phyloP scores from a whole-genome alignment of 2,329 filamentous ascomycete genomes.

The Albifimbria verrucaria region DNA sequence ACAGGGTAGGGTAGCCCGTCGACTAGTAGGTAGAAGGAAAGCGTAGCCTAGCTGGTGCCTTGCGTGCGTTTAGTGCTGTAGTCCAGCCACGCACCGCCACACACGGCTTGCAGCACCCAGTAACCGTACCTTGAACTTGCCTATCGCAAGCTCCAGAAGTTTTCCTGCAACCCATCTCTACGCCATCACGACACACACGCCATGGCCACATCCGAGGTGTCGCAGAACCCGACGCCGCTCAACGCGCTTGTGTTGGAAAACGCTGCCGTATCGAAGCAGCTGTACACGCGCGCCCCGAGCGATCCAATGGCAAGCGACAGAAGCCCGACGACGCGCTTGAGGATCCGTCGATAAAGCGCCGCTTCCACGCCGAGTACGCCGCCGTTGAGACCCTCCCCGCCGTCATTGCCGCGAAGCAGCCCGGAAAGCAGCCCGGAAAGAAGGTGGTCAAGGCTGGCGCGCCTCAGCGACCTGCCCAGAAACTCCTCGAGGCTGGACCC shows the following conservation, averaged over 20 bases:
- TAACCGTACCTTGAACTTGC: neutral
- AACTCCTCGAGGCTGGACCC: conserved; percentile 33
- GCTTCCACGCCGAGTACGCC: conserved; percentile 72
- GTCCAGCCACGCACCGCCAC: conserved; percentile 20
- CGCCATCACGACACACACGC: conserved; percentile 7
- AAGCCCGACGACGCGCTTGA: conserved; percentile 32
- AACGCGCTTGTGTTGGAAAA: conserved; percentile 31
- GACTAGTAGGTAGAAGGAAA: no score
- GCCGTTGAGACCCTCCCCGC: conserved; percentile 74
- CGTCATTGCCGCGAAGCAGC: conserved; percentile 75
- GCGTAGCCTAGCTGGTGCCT: no score
- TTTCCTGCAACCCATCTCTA: neutral
- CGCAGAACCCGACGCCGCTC: conserved; percentile 30
- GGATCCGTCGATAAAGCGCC: conserved; percentile 34
- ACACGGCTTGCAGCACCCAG: conserved; percentile 16
- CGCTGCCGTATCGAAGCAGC: conserved; percentile 25
- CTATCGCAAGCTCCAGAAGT: conserved; percentile 5
- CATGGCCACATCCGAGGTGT: conserved; percentile 31
- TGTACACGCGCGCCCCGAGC: conserved; percentile 26
- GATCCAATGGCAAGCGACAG: conserved; percentile 31
- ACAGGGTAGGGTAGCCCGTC: no score
- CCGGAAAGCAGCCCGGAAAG: conserved; percentile 37
- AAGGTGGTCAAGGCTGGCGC: conserved; percentile 44
- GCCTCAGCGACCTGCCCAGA: conserved; percentile 32
- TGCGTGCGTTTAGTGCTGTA: no score